A percentile compares a stretch with the other conserved stretches of the same genome.
These are phyloP conservation scores for Emmonsiellopsis sp. DNA, from an alignment of 2,329 filamentous ascomycete species.

Conservation along the genomic window DNA sequence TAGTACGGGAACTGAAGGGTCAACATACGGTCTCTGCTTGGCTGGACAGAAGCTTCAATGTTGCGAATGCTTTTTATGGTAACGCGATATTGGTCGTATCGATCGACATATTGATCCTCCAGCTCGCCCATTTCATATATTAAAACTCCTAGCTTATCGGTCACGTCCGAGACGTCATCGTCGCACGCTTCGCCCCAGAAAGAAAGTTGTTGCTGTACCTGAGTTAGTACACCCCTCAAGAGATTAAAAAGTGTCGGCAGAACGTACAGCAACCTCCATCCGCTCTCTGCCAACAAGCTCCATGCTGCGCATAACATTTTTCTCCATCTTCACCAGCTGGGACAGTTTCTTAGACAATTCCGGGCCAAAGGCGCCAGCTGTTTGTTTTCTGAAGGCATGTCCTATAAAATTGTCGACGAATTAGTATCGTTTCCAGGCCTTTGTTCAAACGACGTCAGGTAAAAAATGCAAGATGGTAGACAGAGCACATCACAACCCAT, in stretches of 20 bases:
- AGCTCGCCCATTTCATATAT: slow-evolving; percentile 98
- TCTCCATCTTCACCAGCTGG: slow-evolving; percentile 99
- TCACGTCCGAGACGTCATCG: slow-evolving; percentile 97
- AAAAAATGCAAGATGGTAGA: not conserved
- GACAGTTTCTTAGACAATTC: slow-evolving; percentile 97
- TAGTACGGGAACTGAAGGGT: not conserved
- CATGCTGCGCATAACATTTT: slow-evolving; percentile 99
- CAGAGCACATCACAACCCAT: slow-evolving; percentile 5
- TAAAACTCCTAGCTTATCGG: slow-evolving; percentile 94
- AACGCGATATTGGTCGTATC: slow-evolving; percentile 97
- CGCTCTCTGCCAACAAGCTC: slow-evolving; percentile 90
- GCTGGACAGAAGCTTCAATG: slow-evolving; percentile 96
- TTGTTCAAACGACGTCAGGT: too few species aligned
- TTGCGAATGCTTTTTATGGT: slow-evolving; percentile 99
- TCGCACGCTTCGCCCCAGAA: slow-evolving; percentile 94
- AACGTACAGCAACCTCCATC: slow-evolving; percentile 92
- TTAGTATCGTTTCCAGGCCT: not conserved
- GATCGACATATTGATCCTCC: slow-evolving; percentile 96
- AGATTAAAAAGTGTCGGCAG: not conserved
- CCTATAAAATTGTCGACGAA: slow-evolving; percentile 33
- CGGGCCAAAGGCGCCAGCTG: slow-evolving; percentile 52
- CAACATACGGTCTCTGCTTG: slow-evolving; percentile 62
- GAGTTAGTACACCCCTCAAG: slow-evolving; percentile 13
- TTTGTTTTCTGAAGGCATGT: slow-evolving; percentile 50
- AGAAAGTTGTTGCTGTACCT: slow-evolving; percentile 83